Conservation (phyloP, 2,329 filamentous ascomycete species). For the Ceratocystis diversiconidia region DNA sequence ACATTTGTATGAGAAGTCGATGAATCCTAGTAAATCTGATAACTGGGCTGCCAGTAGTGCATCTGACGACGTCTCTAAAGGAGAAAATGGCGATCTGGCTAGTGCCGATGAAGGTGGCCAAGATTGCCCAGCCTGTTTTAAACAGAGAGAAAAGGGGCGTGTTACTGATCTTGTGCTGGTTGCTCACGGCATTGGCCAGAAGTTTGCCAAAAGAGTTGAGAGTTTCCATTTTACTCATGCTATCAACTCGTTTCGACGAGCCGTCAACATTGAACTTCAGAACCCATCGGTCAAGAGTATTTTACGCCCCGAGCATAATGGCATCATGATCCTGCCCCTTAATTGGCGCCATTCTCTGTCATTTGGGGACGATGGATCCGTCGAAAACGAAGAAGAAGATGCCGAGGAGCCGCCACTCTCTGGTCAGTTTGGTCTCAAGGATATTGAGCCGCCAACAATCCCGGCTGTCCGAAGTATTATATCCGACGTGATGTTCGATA, state of each 20-base stretch:
- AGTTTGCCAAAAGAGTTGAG: constrained; percentile 84
- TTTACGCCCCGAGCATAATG: constrained; percentile 59
- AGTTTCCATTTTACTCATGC: constrained; percentile 96
- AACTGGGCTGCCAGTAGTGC: constrained; percentile 21
- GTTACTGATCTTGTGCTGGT: constrained; percentile 83
- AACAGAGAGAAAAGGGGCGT: constrained; percentile 48
- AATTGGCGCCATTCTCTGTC: constrained; percentile 88
- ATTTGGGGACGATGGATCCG: constrained; percentile 63
- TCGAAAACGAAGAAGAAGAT: constrained; percentile 38
- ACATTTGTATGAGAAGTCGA: constrained; percentile 44
- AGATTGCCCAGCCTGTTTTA: constrained; percentile 44
- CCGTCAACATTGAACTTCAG: constrained; percentile 71
- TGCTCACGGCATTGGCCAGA: constrained; percentile 92
- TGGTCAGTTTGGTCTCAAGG: constrained; percentile 50
- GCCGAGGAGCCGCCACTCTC: constrained; percentile 36
- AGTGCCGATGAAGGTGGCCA: not conserved
- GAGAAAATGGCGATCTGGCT: constrained; percentile 11
- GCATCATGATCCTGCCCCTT: constrained; percentile 83
- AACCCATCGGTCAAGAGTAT: constrained; percentile 60
- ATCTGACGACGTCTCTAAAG: constrained; percentile 23
- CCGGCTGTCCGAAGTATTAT: constrained; percentile 88
- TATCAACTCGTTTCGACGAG: constrained; percentile 76
- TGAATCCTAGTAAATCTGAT: constrained; percentile 23
- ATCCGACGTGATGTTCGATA: constrained; percentile 95
- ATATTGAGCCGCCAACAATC: constrained; percentile 83